Base-by-base conservation (phyloP, 2,329 filamentous ascomycete species). In the Cladosporium sp. region DNA sequence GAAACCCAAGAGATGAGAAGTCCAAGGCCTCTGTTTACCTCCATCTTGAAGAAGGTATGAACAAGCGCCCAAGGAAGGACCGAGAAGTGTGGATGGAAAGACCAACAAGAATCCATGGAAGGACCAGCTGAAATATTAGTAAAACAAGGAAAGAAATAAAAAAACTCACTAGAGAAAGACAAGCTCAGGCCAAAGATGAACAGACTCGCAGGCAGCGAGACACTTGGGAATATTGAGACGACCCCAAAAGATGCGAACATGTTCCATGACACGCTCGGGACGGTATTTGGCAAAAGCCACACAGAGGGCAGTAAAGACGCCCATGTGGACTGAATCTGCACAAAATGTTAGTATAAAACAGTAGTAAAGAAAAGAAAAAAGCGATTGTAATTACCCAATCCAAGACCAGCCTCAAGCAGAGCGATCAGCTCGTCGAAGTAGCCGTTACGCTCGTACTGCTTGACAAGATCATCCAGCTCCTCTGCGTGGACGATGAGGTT, bases 381-480 rank as follows among this genome's bases (percentile, higher is more conserved):
- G 12, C n/a, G 11, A 34, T 34, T 7, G 13, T 22, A 47, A 50
- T 51, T 60, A 56, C 58, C 91, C 47, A 97, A 80, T 55, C 93
- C 93, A 50, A 99, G 83, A 62, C 95, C 93, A 66, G 95, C 91
- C 74, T 99, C 92, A 29, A 99, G 83, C 43, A 99, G 80, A 60
- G 85, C 81, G 64, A 99, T 99, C 56, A 99, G 86, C 75, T 99
- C 93, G 61, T 99, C 93, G 60, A 99, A 99, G 80, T 96, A 99
- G 53, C 93, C 93, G 61, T 96, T 92, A 59, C 82, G 80, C 80
- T 99, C 95, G 68, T 99, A 99, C 68, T 97, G 90, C 76, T 91
- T 91, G 61, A 97, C 92, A 30, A 99, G 83, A 60, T 89, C 86
- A 66, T 90, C 83, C 45, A 99, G 78, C 70, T 99, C 93, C 71